Base-by-base conservation (phyloP, 75 land plant species). In the Cupressus sempervirens region DNA sequence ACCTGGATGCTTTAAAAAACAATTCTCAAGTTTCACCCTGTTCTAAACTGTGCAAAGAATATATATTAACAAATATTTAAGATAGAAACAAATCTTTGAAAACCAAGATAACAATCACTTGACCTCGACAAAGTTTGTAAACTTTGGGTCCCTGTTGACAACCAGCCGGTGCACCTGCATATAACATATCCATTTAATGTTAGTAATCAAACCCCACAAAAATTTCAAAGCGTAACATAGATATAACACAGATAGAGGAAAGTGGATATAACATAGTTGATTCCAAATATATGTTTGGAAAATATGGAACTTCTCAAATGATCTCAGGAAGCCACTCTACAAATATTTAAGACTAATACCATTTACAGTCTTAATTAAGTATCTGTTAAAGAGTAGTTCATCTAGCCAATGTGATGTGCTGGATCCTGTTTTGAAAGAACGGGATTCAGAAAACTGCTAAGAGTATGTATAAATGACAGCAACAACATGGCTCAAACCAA, bases 71-170 rank as follows among this genome's bases (percentile, higher is more conserved):
- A 23, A 62, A 62, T 23, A 23, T 62, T 62, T 20, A 62, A 62
- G 7, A 23, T 5, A 23, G n/a, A 62, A 1, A 62, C 0, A 6
- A 62, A 26, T 23, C 26, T 23, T 62, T 23, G 26, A 7, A 62
- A 62, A 62, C n/a, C 67, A 62, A 62, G 67, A 62, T 62, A 62
- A 23, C 41, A 41, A 30, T 8, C n/a, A 85, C 46, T 74, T 26
- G 56, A 98, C 99, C 99, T 98, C 99, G 6, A 98, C 99, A 85
- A 98, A 98, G 81, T 98, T 98, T 48, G 99, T 98, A 88, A 96
- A 96, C 86, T 98, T 98, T 83, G 99, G 99, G 87, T 98, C 99
- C 86, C 99, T 91, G 82, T 96, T 96, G 20, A 98, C 99, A 16
- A 98, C 98, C 88, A 98, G 85, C 45, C 99, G 89, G 87, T 98